Evolutionary conservation across 805 yeast genomes (phyloP).

Genomic region (Priceomyces carsonii): DNA sequence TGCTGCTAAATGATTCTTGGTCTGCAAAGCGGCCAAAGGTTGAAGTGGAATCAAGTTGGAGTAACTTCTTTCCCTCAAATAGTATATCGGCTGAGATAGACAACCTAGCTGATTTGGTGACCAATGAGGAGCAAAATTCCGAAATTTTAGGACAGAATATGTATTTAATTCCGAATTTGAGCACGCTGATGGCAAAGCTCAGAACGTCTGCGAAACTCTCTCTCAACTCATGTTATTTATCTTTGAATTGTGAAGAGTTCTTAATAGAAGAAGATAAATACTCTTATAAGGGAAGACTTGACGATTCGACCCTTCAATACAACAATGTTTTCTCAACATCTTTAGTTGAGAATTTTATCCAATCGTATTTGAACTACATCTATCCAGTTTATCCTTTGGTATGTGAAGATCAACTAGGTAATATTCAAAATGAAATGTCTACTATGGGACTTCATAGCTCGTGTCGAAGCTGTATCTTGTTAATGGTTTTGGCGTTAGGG

Average conservation of each 20-base stretch:
- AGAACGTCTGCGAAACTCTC: neutral
- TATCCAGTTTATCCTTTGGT: neutral
- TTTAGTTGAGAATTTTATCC: neutral
- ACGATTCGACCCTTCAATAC: neutral
- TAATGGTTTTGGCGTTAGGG: constrained; percentile 3
- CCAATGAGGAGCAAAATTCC: no score
- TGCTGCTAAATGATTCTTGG: no score
- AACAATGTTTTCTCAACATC: neutral
- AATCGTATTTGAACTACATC: neutral
- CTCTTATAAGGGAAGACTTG: neutral
- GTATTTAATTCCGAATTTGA: neutral
- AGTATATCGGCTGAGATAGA: no score
- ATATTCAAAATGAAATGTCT: neutral
- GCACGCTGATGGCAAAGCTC: neutral
- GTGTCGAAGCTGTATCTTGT: constrained; percentile 1
- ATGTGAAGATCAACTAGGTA: neutral
- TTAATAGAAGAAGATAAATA: neutral
- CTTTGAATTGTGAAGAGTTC: neutral
- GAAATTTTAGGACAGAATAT: no score
- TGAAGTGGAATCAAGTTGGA: no score
- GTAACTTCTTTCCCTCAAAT: no score
- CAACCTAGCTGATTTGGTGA: no score
- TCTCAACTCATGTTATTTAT: neutral
- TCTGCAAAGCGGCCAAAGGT: no score
- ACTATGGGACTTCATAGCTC: neutral